A percentile compares a stretch with the other conserved stretches of the same genome.
These are phyloP conservation scores for Rhizomucor pusillus DNA, from an alignment of 371 early-diverging fungal genomes.

Conservation along the genomic window DNA sequence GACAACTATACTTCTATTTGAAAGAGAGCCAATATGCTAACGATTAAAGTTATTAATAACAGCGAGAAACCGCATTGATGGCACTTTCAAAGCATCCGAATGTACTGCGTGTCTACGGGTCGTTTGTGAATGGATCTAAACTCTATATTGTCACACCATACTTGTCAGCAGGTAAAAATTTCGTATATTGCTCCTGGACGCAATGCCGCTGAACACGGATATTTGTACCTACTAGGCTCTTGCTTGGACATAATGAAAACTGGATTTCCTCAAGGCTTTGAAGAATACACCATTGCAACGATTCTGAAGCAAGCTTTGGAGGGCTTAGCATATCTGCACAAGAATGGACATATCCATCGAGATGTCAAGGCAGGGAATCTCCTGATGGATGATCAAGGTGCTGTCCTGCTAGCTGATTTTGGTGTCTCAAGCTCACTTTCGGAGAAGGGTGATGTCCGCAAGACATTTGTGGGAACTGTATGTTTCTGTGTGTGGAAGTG, in stretches of 20 bases:
- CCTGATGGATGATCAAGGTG: conserved; percentile 79
- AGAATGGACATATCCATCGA: conserved; percentile 87
- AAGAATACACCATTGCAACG: conserved; percentile 78
- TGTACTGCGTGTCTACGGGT: conserved; percentile 78
- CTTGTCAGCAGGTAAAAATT: conserved; percentile 65
- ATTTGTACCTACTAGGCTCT: conserved; percentile 40
- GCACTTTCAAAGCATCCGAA: conserved; percentile 83
- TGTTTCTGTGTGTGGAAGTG: neutral
- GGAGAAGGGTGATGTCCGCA: conserved; percentile 78
- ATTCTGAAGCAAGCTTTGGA: conserved; percentile 85
- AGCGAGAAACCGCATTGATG: conserved; percentile 87
- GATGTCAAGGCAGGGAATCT: conserved; percentile 93
- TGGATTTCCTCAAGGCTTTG: conserved; percentile 79
- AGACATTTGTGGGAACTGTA: conserved; percentile 89
- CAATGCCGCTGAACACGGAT: neutral
- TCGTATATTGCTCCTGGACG: neutral
- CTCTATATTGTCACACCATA: conserved; percentile 85
- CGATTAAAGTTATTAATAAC: neutral
- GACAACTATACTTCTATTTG: neutral
- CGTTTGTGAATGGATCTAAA: conserved; percentile 79
- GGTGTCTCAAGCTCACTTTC: conserved; percentile 81
- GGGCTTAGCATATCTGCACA: conserved; percentile 85
- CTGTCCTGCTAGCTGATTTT: conserved; percentile 88
- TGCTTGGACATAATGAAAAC: conserved; percentile 89
- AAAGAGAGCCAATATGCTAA: neutral